Base-by-base conservation (phyloP, 106 monocot genomes). In the Dioscorea zingiberensis region DNA sequence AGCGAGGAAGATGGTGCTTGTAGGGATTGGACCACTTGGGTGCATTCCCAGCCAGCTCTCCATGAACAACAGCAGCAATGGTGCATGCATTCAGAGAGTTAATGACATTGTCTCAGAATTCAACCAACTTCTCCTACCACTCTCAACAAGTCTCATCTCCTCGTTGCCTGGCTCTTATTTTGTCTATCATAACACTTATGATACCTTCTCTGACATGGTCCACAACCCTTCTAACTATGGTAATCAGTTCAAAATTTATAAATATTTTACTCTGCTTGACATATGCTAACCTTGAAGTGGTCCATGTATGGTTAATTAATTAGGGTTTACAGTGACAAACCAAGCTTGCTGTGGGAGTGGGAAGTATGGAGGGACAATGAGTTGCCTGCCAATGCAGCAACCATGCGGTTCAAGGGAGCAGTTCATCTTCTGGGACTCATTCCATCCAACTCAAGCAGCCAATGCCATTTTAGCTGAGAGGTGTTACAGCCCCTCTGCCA, bases 371-470 rank as follows among this genome's bases (percentile, higher is more conserved):
- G 88, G 88, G 19, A 64, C 55, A 22, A 0, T 84, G 16, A 88
- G 63, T 32, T 88, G 88, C 76, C 66, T 84, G 28, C 84, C 84
- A 10, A 47, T 81, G 22, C 81, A 88, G 58, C 23, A 22, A 15
- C 88, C 88, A 4, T 88, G 88, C 56, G 4, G n/a, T 12, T 12
- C 24, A 3, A 74, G 88, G 48, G 75, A 84, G 23, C 47, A 67
- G 44, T 84, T 76, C 64, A 54, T 88, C 30, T 88, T 88, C 72
- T 88, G 84, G 88, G 88, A 88, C 60, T 77, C 88, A 16, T 84
- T 84, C 73, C 88, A 88, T 46, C 88, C 84, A 21, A 88, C 84
- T 0, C 77, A 88, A 44, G 84, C 84, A 21, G 78, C 76, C 11
- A 88, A 88, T 64, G 74, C 69, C 44, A 67, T 88, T 25, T 73